A percentile compares a stretch with the other conserved stretches of the same genome.
Conservation (phyloP, 2,329 filamentous ascomycete species). For the Grosmannia clavigera region DNA sequence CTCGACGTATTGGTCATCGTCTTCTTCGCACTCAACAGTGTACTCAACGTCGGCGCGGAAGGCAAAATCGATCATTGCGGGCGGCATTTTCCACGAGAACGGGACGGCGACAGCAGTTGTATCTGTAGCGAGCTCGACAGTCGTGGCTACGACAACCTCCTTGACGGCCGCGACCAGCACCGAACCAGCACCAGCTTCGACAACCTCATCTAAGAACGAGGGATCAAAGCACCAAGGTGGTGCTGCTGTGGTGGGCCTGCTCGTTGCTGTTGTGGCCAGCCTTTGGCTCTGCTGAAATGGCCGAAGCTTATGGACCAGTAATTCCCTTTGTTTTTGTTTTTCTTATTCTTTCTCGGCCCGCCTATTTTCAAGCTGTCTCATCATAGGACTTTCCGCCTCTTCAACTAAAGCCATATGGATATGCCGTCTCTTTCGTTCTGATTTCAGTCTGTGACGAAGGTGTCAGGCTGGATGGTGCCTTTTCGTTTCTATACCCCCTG, state of each 20-base stretch:
- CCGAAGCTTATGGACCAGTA: background rate
- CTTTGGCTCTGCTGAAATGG: constrained; percentile 32
- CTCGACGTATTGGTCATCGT: constrained; percentile 12
- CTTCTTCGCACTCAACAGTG: constrained; percentile 15
- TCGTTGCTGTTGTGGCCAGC: constrained; percentile 43
- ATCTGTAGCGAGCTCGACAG: background rate
- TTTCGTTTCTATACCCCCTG: background rate
- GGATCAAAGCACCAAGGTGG: constrained; percentile 30
- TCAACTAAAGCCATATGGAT: background rate
- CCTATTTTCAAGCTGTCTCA: background rate
- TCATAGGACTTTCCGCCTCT: background rate
- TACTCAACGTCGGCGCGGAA: constrained; percentile 14
- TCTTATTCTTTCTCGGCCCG: background rate
- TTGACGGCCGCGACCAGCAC: constrained; percentile 10
- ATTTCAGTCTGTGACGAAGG: background rate
- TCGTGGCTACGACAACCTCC: constrained; percentile 2
- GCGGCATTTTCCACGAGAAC: constrained; percentile 45
- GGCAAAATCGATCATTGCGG: constrained; percentile 16
- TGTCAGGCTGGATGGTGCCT: background rate
- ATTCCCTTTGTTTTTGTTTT: background rate
- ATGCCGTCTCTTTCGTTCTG: background rate
- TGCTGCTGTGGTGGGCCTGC: constrained; percentile 38
- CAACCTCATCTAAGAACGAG: constrained; percentile 24
- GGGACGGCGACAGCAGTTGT: constrained; percentile 11
- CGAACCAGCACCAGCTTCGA: constrained; percentile 11